Percentiles rank a stretch among this genome's conserved stretches.
These are phyloP conservation scores for Ganoderma resinaceum DNA, from an alignment of 1,284 basidiomycete species.

Conservation along the genomic window DNA sequence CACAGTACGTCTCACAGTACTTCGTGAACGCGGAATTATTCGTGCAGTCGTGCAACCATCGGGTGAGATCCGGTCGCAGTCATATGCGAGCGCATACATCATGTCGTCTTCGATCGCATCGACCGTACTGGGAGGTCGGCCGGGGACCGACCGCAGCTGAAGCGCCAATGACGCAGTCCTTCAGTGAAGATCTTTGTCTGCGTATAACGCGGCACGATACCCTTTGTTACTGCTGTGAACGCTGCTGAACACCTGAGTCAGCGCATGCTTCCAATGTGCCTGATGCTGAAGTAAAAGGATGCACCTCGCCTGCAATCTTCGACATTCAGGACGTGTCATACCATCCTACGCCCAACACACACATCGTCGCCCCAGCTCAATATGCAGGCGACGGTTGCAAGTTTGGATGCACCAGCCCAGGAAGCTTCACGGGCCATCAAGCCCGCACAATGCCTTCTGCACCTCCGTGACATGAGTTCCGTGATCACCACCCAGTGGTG, in stretches of 20 bases:
- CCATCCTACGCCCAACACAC: background rate
- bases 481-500: background rate
- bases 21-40: background rate
- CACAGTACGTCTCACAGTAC: background rate
- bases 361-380: background rate
- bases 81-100: too few relatives aligned
- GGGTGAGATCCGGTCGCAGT: background rate
- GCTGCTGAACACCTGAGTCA: too few relatives aligned
- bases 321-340: too few relatives aligned
- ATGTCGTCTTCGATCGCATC: too few relatives aligned
- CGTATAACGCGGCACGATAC: too few relatives aligned
- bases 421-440: constrained; percentile 1
- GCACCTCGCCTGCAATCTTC: background rate
- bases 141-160: too few relatives aligned
- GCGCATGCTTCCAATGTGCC: too few relatives aligned
- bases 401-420: background rate
- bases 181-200: too few relatives aligned
- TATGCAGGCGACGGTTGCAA: background rate
- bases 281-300: background rate
- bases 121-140: too few relatives aligned
- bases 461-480: background rate
- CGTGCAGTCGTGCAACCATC: background rate
- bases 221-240: too few relatives aligned
- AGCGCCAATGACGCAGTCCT: too few relatives aligned
- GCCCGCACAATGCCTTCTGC: constrained; percentile 6